A percentile compares a stretch with the other conserved stretches of the same genome.
Conservation (phyloP, 106 monocot species). For the Gastrodia elata region DNA sequence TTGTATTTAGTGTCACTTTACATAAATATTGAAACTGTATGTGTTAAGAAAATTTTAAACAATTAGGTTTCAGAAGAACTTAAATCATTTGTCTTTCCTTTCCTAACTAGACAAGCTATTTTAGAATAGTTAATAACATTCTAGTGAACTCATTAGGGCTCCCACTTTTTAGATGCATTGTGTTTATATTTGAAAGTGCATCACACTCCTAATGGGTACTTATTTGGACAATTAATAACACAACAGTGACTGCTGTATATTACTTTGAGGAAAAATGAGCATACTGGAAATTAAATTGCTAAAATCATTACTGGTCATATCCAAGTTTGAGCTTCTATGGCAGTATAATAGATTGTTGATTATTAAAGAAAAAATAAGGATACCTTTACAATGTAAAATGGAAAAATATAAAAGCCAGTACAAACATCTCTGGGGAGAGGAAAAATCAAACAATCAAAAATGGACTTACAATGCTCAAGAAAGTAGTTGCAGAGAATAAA, state of each 20-base stretch:
- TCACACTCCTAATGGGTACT: neutral
- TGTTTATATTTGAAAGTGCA: neutral
- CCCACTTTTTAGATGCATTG: neutral
- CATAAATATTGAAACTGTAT: no score
- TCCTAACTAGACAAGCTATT: no score
- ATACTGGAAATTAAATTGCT: neutral
- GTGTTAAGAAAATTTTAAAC: no score
- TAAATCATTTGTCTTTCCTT: no score
- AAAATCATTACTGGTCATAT: neutral
- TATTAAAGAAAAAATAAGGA: neutral
- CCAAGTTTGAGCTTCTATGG: neutral
- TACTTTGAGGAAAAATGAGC: neutral
- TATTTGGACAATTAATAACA: neutral
- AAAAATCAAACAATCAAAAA: neutral
- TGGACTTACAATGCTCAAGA: conserved; percentile 85
- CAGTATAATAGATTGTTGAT: neutral
- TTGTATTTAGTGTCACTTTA: no score
- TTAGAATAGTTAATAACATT: neutral
- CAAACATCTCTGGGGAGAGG: neutral
- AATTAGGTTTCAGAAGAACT: no score
- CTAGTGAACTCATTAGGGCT: neutral
- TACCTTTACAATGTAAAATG: neutral
- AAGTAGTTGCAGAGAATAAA: conserved; percentile 60
- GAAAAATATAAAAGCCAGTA: neutral
- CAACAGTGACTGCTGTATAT: neutral